Evolutionary conservation across 2,329 filamentous ascomycete species (phyloP).

Genomic region (Talaromyces atroroseus): DNA sequence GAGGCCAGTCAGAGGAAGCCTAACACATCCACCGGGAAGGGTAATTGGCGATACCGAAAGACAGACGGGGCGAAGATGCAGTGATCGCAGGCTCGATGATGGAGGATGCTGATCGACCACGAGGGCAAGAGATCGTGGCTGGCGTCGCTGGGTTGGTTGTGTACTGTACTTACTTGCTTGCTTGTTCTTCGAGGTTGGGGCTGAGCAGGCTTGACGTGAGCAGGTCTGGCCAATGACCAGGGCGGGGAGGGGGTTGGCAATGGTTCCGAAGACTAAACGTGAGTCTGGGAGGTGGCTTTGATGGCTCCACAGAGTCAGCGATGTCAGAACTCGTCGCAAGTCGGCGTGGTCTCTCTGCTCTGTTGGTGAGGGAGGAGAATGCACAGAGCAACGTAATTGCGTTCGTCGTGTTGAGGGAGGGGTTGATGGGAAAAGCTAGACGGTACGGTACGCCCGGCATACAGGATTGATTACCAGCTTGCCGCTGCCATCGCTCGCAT

Average conservation of each 20-base stretch:
- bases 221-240: slow-evolving; percentile 12
- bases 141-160: background rate
- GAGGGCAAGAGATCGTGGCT: background rate
- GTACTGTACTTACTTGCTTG: too few relatives aligned
- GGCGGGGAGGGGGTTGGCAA: slow-evolving; percentile 10
- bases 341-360: background rate
- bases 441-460: background rate
- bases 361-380: background rate
- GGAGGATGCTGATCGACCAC: background rate
- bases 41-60: slow-evolving; percentile 5
- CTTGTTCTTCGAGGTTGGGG: slow-evolving; percentile 5
- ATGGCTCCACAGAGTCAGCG: background rate
- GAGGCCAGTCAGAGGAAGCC: slow-evolving; percentile 33
- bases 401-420: background rate
- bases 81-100: background rate
- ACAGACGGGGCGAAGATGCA: background rate
- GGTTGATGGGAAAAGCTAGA: background rate
- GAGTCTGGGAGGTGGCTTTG: background rate
- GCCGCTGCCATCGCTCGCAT: background rate
- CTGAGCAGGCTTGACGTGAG: slow-evolving; percentile 15
- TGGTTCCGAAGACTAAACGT: slow-evolving; percentile 8
- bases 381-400: background rate
- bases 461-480: background rate
- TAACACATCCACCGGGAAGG: slow-evolving; percentile 27
- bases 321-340: background rate